Evolutionary conservation across 768 basidiomycete species (phyloP), one percentile per base, ranked within the genome.

Genomic region (Lentinula sp.): DNA sequence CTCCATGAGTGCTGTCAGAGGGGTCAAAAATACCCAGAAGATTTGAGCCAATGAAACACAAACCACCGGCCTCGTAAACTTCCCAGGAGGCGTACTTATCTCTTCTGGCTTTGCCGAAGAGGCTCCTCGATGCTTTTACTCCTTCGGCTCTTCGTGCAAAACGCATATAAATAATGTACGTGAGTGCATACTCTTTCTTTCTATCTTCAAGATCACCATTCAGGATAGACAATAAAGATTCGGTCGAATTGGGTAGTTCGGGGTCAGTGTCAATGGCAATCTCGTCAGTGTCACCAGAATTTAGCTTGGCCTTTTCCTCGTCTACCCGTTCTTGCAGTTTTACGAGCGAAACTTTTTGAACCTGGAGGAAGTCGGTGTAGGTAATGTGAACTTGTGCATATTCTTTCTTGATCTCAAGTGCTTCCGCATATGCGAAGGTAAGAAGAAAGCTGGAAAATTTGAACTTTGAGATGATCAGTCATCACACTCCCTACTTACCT

Each of bases 41-140:
- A 55, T 28, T 59, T 65, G 57, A 46, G 51, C 20, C 51, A 6
- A 57, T 42, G 20, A 59, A 8, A 12, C 54, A 70, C 79, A 39
- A 64, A 95, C 95, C 95, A 59, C 92, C 87, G 46, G 95, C 90
- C 71, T 98, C 95, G 67, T 88, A 96, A 0, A 93, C 90, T 68
- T 95, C 90, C 97, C 97, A 98, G 15, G 91, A 81, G 1, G 83
- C 83, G 83, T 82, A 91, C 50, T 80, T 81, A 65, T 82, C 80
- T 68, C 85, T 90, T 65, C 95, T 80, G 10, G 94, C 93, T 72
- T 88, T 89, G 18, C 81, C 83, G 67, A 98, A 98, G 6, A 94
- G 76, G 0, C 79, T 77, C 59, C 95, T 79, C 43, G 90, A 87
- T 3, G 87, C 78, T 72, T 90, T 90, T 66, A 93, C 82, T 18